Percentiles rank a stretch among this genome's conserved stretches.
Conservation (phyloP, 139 green algal species). For the Raphidocelis subcapitata region DNA sequence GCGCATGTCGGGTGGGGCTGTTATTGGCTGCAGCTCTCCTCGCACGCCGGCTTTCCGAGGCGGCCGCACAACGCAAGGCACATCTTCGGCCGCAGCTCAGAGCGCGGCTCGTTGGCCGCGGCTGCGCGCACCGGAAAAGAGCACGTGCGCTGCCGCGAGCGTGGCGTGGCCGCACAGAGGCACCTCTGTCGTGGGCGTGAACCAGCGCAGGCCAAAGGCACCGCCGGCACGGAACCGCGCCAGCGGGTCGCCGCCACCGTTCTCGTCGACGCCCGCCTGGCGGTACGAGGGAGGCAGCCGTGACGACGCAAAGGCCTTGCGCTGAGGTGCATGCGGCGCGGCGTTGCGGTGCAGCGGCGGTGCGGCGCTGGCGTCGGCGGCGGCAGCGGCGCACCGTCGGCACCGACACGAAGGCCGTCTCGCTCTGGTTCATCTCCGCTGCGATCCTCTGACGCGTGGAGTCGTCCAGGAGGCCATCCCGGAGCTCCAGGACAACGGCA, state of each 20-base stretch:
- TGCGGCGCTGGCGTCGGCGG: not conserved
- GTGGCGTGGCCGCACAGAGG: slow-evolving; percentile 77
- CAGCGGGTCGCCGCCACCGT: not conserved
- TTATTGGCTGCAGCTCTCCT: no score
- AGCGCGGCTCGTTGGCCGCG: no score
- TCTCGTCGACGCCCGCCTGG: not conserved
- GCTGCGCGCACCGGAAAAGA: slow-evolving; percentile 36
- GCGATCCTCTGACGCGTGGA: slow-evolving; percentile 50
- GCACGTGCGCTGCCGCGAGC: slow-evolving; percentile 49
- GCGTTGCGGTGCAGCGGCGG: not conserved
- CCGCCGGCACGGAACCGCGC: slow-evolving; percentile 4
- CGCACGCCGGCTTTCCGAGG: no score
- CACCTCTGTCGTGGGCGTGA: slow-evolving; percentile 70
- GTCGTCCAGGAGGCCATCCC: slow-evolving; percentile 15
- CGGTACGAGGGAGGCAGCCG: not conserved
- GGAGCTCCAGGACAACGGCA: slow-evolving; percentile 61
- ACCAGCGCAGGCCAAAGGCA: slow-evolving; percentile 63
- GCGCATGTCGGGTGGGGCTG: no score
- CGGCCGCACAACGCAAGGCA: no score
- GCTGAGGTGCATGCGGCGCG: not conserved
- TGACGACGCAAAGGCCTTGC: not conserved
- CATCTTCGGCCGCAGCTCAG: no score
- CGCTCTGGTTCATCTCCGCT: slow-evolving; percentile 73
- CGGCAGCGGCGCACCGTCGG: not conserved
- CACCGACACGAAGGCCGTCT: slow-evolving; percentile 72